Conservation (phyloP, 75 land plant species). For the Isoetes taiwanensis region DNA sequence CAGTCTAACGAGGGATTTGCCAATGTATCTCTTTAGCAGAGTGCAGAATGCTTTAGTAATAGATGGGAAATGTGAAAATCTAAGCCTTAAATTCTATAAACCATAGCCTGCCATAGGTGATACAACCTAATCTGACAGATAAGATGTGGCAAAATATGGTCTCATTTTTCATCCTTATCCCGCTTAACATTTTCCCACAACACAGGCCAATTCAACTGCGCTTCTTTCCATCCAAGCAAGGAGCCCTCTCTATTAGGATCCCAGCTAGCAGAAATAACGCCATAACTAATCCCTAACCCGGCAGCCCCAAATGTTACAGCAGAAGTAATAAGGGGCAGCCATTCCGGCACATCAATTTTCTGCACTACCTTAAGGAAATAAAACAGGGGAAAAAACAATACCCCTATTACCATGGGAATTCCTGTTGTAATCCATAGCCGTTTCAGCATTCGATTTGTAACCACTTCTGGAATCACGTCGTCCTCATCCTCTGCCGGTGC, state of each 20-base stretch:
- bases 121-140: too few relatives aligned
- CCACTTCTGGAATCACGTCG: conserved; percentile 40
- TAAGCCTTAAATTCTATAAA: too few relatives aligned
- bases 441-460: conserved; percentile 51
- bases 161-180: too few relatives aligned
- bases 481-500: conserved; percentile 36
- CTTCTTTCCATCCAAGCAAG: conserved; percentile 59
- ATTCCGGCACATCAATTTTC: conserved; percentile 53
- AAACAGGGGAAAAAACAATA: conserved; percentile 27
- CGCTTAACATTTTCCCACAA: conserved; percentile 64
- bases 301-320: conserved; percentile 47
- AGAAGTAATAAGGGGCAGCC: conserved; percentile 55
- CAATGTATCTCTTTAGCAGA: too few relatives aligned
- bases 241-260: conserved; percentile 54
- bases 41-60: too few relatives aligned
- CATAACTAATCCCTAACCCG: conserved; percentile 64
- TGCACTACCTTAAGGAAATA: conserved; percentile 32
- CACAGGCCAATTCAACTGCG: conserved; percentile 64
- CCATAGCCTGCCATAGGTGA: too few relatives aligned
- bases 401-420: conserved; percentile 39
- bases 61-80: too few relatives aligned
- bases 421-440: conserved; percentile 44
- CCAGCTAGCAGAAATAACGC: conserved; percentile 66
- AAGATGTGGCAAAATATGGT: too few relatives aligned
- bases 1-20: too few relatives aligned